A percentile compares a stretch with the other conserved stretches of the same genome.
phyloP scores from a whole-genome alignment of 805 yeast species.

The Schizosaccharomyces octosporus region DNA sequence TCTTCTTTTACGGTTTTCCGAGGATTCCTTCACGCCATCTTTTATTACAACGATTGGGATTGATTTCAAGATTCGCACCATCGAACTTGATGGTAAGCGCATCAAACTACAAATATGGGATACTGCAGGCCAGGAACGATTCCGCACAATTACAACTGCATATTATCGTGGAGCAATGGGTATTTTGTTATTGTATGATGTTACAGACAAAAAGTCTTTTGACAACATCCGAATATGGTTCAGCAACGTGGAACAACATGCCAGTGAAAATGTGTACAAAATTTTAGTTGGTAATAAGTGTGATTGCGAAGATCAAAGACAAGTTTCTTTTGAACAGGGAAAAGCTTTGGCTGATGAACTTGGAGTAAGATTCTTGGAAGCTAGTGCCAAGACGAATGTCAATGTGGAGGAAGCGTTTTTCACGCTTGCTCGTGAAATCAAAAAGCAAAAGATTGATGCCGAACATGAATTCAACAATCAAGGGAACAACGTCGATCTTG shows the following conservation, averaged over 20 bases:
- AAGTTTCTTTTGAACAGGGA: constrained; percentile 70
- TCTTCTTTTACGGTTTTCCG: constrained; percentile 81
- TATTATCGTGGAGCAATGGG: constrained; percentile 98
- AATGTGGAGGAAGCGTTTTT: constrained; percentile 83
- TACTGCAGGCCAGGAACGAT: constrained; percentile 3
- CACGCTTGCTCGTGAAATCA: constrained; percentile 42
- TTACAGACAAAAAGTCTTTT: constrained; percentile 88
- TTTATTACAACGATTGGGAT: constrained; percentile 95
- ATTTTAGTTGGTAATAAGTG: constrained; percentile 88
- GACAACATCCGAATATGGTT: constrained; percentile 86
- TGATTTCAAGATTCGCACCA: constrained; percentile 44
- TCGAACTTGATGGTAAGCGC: constrained; percentile 84
- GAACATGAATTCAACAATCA: not conserved
- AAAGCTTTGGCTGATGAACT: constrained; percentile 65
- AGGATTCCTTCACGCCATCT: constrained; percentile 88
- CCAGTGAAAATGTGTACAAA: constrained; percentile 84
- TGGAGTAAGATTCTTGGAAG: constrained; percentile 79
- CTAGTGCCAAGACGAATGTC: constrained; percentile 80
- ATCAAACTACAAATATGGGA: constrained; percentile 50
- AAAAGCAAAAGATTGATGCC: not conserved
- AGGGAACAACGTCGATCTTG: not conserved
- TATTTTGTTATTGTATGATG: constrained; percentile 87
- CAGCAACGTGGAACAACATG: constrained; percentile 86
- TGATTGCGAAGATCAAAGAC: constrained; percentile 65
- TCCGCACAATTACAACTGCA: constrained; percentile 18